A percentile compares a stretch with the other conserved stretches of the same genome.
Evolutionary conservation across 2,329 filamentous ascomycete genomes (phyloP).

Genomic region (Stagonosporopsis cucurbitacearum): DNA sequence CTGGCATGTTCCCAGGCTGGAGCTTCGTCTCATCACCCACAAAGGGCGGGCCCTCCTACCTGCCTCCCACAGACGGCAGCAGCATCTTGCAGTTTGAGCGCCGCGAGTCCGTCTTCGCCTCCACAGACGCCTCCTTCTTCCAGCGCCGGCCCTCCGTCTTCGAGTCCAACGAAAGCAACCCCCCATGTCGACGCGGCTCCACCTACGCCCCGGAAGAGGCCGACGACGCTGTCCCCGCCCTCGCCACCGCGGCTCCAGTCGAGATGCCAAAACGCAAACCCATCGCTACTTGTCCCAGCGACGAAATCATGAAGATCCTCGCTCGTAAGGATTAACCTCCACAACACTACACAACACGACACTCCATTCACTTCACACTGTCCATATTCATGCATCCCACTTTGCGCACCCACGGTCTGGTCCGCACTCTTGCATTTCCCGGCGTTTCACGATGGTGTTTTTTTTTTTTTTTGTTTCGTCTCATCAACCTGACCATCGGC

Average conservation of each 20-base stretch:
- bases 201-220: slow-evolving; percentile 23
- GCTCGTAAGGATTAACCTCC: slow-evolving; percentile 23
- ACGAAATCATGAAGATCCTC: slow-evolving; percentile 36
- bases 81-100: slow-evolving; percentile 24
- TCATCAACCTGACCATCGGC: no score
- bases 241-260: slow-evolving; percentile 20
- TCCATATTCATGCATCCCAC: slow-evolving; percentile 31
- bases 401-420: slow-evolving; percentile 13
- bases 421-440: slow-evolving; percentile 25
- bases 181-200: slow-evolving; percentile 24
- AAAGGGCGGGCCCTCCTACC: slow-evolving; percentile 23
- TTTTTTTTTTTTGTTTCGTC: background rate
- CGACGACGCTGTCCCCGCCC: background rate
- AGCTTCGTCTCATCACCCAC: slow-evolving; percentile 15
- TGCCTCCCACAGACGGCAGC: slow-evolving; percentile 20
- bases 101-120: background rate
- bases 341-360: background rate
- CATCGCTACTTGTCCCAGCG: slow-evolving; percentile 30
- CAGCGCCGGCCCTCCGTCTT: slow-evolving; percentile 21
- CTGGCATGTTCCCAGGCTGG: slow-evolving; percentile 20
- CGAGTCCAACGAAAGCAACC: slow-evolving; percentile 16
- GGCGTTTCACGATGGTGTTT: slow-evolving; percentile 4
- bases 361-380: slow-evolving; percentile 26
- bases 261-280: slow-evolving; percentile 25
- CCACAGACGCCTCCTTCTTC: slow-evolving; percentile 1